A percentile compares a stretch with the other conserved stretches of the same genome.
phyloP scores from a whole-genome alignment of 257 asterid species.

The Marsdenia floribunda region DNA sequence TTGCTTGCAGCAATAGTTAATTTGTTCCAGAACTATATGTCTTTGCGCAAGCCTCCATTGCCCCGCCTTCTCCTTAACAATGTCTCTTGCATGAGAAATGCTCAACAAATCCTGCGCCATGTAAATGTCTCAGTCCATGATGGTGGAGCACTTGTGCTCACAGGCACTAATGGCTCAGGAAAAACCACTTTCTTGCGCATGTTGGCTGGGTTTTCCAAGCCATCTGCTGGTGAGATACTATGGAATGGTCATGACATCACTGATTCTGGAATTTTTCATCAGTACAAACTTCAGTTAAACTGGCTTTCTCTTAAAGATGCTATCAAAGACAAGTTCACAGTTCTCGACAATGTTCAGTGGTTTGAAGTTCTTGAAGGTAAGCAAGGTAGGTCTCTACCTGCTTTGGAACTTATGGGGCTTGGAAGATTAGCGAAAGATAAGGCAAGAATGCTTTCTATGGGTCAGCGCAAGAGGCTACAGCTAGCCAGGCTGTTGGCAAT shows the following conservation, averaged over 20 bases:
- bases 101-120: conserved; percentile 82
- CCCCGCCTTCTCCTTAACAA: conserved; percentile 73
- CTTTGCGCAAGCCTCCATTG: conserved; percentile 48
- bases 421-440: conserved; percentile 70
- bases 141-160: conserved; percentile 63
- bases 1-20: neutral
- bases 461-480: conserved; percentile 73
- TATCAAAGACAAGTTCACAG: conserved; percentile 55
- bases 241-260: conserved; percentile 88
- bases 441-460: conserved; percentile 79
- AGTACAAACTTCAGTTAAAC: conserved; percentile 76
- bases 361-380: conserved; percentile 83
- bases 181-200: conserved; percentile 74
- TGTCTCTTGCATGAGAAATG: conserved; percentile 89
- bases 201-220: conserved; percentile 77
- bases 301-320: conserved; percentile 84
- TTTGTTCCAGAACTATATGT: conserved; percentile 25
- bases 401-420: conserved; percentile 80
- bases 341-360: conserved; percentile 79
- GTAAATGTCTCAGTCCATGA: conserved; percentile 69
- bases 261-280: conserved; percentile 62
- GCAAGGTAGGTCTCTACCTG: conserved; percentile 62
- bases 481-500: conserved; percentile 78
- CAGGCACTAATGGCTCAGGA: conserved; percentile 85
- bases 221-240: conserved; percentile 79